These are phyloP conservation scores for Epichloe brachyelytri DNA, from an alignment of 2,329 filamentous ascomycete species.

Conservation along the genomic window DNA sequence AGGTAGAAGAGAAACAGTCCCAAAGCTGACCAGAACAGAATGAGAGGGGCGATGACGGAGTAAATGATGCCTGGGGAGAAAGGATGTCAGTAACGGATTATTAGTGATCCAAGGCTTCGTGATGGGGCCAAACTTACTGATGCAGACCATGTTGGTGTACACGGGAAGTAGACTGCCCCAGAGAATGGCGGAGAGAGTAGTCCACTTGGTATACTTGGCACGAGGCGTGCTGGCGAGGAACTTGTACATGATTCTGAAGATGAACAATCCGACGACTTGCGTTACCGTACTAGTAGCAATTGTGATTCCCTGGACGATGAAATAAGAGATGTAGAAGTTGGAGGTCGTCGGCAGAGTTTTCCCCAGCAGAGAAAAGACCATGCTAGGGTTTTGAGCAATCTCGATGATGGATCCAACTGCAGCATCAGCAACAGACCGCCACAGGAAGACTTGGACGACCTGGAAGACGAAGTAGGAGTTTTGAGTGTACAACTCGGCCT, in stretches of 20 bases:
- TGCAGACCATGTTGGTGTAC: constrained; percentile 61
- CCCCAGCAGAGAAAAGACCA: constrained; percentile 53
- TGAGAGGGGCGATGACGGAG: constrained; percentile 69
- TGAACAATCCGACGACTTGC: constrained; percentile 50
- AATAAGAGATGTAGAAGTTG: constrained; percentile 89
- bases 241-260: constrained; percentile 56
- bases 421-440: constrained; percentile 70
- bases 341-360: constrained; percentile 65
- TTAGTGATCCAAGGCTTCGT: constrained; percentile 4
- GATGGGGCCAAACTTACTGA: constrained; percentile 32
- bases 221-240: constrained; percentile 65
- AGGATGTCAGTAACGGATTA: constrained; percentile 5
- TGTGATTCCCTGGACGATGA: constrained; percentile 71
- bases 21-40: constrained; percentile 67
- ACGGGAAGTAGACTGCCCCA: constrained; percentile 70
- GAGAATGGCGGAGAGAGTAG: constrained; percentile 51
- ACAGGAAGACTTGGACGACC: constrained; percentile 84
- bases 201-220: constrained; percentile 65
- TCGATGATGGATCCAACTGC: constrained; percentile 55
- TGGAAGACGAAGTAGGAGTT: constrained; percentile 88
- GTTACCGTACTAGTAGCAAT: constrained; percentile 62
- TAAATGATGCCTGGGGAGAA: constrained; percentile 50
- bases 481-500: constrained; percentile 78
- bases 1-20: constrained; percentile 71
- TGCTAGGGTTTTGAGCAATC: constrained; percentile 49